These are phyloP conservation scores for Begonia loranthoides DNA, from an alignment of 306 rosid genomes.

Conservation along the genomic window DNA sequence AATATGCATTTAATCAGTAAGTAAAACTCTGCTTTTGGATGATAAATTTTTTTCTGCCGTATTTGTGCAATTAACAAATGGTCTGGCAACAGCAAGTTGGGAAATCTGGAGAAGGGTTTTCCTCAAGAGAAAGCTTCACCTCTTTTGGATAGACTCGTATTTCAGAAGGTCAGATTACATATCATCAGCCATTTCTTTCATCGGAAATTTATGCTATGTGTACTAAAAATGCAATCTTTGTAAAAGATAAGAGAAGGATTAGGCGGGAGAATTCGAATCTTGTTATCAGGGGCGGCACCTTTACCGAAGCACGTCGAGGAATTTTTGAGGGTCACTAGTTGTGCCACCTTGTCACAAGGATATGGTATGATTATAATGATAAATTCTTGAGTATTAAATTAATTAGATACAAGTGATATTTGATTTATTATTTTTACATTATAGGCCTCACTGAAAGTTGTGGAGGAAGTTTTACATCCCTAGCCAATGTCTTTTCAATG, in stretches of 20 bases:
- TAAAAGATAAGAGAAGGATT: conserved; percentile 57
- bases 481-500: conserved; percentile 62
- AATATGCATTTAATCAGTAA: conserved; percentile 72
- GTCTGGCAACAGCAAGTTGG: conserved; percentile 43
- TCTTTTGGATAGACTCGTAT: conserved; percentile 67
- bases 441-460: conserved; percentile 84
- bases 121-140: conserved; percentile 76
- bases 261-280: conserved; percentile 65
- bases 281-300: conserved; percentile 86
- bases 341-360: conserved; percentile 74
- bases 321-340: conserved; percentile 61
- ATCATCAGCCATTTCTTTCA: neutral
- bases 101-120: conserved; percentile 62
- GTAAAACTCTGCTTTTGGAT: conserved; percentile 8
- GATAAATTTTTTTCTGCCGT: conserved; percentile 1
- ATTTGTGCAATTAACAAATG: conserved; percentile 21
- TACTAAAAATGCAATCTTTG: conserved; percentile 8
- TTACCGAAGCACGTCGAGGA: conserved; percentile 78
- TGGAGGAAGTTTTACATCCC: conserved; percentile 69
- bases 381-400: too few species aligned
- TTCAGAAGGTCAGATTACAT: conserved; percentile 44
- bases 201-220: neutral
- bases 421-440: conserved; percentile 7
- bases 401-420: neutral
- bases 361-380: conserved; percentile 35